Base-by-base conservation (phyloP, 768 basidiomycete species). In the Lactarius quietus region DNA sequence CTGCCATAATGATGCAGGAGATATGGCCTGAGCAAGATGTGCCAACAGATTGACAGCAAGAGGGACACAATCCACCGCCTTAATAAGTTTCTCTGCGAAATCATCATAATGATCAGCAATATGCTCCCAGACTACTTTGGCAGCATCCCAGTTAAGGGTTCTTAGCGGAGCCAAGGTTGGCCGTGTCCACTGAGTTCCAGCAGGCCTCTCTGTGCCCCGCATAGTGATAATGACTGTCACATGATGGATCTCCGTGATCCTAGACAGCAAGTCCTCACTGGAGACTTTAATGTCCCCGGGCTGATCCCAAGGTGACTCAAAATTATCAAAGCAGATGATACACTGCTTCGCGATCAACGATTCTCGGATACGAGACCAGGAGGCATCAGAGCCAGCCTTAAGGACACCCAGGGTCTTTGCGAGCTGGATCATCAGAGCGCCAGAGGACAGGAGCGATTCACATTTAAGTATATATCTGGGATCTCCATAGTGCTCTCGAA, bases 271-370 rank as follows among this genome's bases (percentile, higher is more conserved):
- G n/a, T 36, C 48, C 18, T 64, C 57, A 7, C 59, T 38, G 12
- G 63, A 45, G 31, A 12, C 10, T 33, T 31, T 59, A 3, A 29
- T 38, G 18, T 33, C 31, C 0, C 35, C 54, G 12, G 60, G 61
- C 39, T 66, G 64, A 57, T 76, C 71, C 78, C 77, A 78, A 8
- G 75, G 73, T 14, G 77, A 77, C 70, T 80, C 79, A 59, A 80
- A 78, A 61, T 79, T 80, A 63, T 80, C 78, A 8, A 80, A 70
- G 23, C 80, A 61, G 29, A 80, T 43, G 28, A 79, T 38, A 6
- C 72, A 61, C 6, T 72, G 74, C 3, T 69, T 66, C 12, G 64
- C 63, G 31, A 70, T 63, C 51, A 39, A 38, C 23, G 51, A 39
- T 15, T 14, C 23, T 7, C 51, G 36, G 18, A 56, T 35, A 35